These are phyloP conservation scores for Acanthamoeba royreba DNA, from an alignment of 208 protist genomes.

Conservation along the genomic window DNA sequence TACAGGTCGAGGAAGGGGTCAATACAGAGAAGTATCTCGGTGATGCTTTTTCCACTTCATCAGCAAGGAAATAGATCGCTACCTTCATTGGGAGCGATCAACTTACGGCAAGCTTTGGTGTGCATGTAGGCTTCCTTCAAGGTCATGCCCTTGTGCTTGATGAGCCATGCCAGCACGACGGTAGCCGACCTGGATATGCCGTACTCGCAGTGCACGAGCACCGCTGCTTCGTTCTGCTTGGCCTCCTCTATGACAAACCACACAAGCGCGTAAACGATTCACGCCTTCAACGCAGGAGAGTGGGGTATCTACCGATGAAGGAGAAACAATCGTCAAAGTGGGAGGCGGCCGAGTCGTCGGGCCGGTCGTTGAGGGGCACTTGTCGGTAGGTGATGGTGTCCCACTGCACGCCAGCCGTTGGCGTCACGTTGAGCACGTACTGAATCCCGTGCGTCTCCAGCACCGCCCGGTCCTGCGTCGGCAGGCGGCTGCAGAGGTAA, in stretches of 20 bases:
- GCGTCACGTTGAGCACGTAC: not conserved
- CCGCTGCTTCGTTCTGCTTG: not conserved
- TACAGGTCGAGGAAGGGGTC: not conserved
- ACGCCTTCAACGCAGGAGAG: no score
- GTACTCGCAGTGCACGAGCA: not conserved
- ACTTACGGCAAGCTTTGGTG: not conserved
- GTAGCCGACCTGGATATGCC: not conserved
- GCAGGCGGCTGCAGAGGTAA: not conserved
- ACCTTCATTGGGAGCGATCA: not conserved
- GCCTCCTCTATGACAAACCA: not conserved
- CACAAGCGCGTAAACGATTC: no score
- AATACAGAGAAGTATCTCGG: no score
- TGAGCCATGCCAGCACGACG: not conserved
- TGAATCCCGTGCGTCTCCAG: not conserved
- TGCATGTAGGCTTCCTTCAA: not conserved
- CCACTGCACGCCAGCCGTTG: not conserved
- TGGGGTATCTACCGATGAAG: not conserved
- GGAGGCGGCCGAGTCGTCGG: not conserved
- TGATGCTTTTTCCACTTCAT: no score
- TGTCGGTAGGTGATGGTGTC: not conserved
- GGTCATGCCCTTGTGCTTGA: slow-evolving; percentile 11
- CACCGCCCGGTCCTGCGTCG: not conserved
- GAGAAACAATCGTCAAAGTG: not conserved
- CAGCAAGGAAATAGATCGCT: not conserved
- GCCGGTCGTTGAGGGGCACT: not conserved